Evolutionary conservation across 108 stramenopile species (phyloP).

Genomic region (Halocafeteria seosinensis): DNA sequence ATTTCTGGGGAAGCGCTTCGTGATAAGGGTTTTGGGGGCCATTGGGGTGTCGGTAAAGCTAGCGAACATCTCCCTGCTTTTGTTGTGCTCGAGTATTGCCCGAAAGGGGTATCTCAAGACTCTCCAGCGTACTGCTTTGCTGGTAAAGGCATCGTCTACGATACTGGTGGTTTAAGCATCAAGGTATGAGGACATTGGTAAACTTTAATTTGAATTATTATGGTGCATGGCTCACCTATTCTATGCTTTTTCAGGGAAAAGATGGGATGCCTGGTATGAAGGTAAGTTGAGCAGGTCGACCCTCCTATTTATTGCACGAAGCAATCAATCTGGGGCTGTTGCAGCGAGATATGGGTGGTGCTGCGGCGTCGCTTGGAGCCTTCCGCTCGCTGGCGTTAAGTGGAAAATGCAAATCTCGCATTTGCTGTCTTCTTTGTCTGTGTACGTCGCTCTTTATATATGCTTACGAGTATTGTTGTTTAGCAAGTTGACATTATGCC

Average conservation of each 20-base stretch:
- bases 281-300: too few relatives aligned
- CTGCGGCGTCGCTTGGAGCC: slow-evolving; percentile 56
- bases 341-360: slow-evolving; percentile 65
- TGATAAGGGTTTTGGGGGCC: slow-evolving; percentile 52
- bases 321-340: too few relatives aligned
- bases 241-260: too few relatives aligned
- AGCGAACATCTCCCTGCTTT: slow-evolving; percentile 56
- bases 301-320: too few relatives aligned
- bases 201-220: too few relatives aligned
- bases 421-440: slow-evolving; percentile 14
- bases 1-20: slow-evolving; percentile 53
- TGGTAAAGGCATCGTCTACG: slow-evolving; percentile 74
- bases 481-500: slow-evolving; percentile 39
- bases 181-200: too few relatives aligned
- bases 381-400: slow-evolving; percentile 21
- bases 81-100: slow-evolving; percentile 44
- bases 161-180: slow-evolving; percentile 59
- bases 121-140: slow-evolving; percentile 40
- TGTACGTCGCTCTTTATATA: too few relatives aligned
- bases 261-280: slow-evolving; percentile 74
- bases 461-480: too few relatives aligned
- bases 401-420: slow-evolving; percentile 24
- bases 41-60: slow-evolving; percentile 65
- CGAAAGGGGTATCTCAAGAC: not conserved
- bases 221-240: too few relatives aligned